Evolutionary conservation across 352 stramenopile species (phyloP).

Genomic region (Phytopythium aichiense): DNA sequence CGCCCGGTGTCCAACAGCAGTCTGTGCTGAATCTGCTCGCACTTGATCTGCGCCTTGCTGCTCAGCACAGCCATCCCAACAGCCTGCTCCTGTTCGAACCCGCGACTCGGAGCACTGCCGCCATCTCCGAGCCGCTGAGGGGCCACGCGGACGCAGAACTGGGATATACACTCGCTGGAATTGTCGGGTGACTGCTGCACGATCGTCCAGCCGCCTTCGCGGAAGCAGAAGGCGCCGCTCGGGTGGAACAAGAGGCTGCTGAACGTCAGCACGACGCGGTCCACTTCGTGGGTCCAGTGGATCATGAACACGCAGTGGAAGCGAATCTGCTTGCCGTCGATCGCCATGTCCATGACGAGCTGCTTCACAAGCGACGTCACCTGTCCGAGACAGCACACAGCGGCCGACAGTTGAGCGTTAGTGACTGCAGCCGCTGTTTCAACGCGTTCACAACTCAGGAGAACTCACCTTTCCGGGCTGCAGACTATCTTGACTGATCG

Average conservation of each 20-base stretch:
- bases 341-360: neutral
- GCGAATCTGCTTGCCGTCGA: neutral
- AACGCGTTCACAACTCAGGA: no score
- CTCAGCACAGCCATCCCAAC: neutral
- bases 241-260: neutral
- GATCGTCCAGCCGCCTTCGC: neutral
- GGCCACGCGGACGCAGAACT: neutral
- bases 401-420: no score
- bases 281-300: neutral
- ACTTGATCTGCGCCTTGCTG: neutral
- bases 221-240: constrained; percentile 3
- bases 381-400: neutral
- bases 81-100: neutral
- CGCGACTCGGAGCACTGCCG: neutral
- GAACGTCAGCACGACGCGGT: constrained; percentile 2
- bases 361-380: neutral
- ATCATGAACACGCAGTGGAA: neutral
- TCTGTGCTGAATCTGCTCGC: neutral
- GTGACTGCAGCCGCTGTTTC: no score
- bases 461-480: neutral
- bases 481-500: neutral
- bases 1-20: neutral
- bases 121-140: neutral
- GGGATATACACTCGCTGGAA: neutral
- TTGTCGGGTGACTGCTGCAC: neutral